Evolutionary conservation across 2,329 filamentous ascomycete species (phyloP).

Genomic region (Botryotinia narcissicola): DNA sequence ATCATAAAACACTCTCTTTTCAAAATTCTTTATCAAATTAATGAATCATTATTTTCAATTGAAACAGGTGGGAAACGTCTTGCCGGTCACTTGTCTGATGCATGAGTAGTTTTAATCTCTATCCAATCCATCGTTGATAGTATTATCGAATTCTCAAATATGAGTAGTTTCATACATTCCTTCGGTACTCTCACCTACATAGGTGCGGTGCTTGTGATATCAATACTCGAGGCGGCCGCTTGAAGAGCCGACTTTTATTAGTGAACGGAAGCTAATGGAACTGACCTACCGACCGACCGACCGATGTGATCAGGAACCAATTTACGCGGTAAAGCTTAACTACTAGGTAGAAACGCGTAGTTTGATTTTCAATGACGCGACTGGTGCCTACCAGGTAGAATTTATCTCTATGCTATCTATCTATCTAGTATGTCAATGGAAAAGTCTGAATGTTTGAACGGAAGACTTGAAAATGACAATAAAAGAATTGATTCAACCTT

Average conservation of each 20-base stretch:
- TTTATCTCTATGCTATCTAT: neutral
- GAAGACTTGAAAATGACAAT: neutral
- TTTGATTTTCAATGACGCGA: constrained; percentile 6
- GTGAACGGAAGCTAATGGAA: neutral
- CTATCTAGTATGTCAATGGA: neutral
- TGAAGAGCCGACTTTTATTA: neutral
- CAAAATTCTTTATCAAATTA: neutral
- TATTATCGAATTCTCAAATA: neutral
- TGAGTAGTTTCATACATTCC: neutral
- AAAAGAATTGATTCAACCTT: neutral
- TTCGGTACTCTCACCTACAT: neutral
- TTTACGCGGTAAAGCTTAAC: constrained; percentile 1
- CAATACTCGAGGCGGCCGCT: neutral
- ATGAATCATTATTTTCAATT: neutral
- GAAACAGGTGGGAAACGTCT: fast-evolving
- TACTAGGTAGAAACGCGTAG: neutral
- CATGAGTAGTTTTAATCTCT: neutral
- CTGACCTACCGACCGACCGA: too few species aligned
- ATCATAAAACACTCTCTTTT: neutral
- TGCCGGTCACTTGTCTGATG: too few species aligned
- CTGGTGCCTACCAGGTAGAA: neutral
- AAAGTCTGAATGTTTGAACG: neutral
- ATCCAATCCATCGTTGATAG: neutral
- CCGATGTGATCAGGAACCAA: neutral
- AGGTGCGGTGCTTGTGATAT: neutral